Evolutionary conservation across 495 filamentous ascomycete species (phyloP).

Genomic region (Xylaria sp.): DNA sequence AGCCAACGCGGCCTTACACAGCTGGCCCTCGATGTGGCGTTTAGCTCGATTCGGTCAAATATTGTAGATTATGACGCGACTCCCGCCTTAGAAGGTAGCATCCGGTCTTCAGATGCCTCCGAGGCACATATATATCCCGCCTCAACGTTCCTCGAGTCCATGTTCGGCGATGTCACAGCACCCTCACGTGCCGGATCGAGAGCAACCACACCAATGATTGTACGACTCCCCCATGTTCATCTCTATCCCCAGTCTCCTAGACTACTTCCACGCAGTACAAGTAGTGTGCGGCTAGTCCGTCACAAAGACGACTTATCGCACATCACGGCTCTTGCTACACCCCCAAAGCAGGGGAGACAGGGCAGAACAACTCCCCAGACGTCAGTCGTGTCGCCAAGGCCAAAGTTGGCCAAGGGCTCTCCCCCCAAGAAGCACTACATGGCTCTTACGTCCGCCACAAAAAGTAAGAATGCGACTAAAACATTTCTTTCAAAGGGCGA

Average conservation of each 20-base stretch:
- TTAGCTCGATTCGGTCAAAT: conserved; percentile 73
- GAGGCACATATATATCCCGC: conserved; percentile 85
- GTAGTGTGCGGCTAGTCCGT: conserved; percentile 51
- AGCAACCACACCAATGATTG: conserved; percentile 81
- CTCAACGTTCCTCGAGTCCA: conserved; percentile 76
- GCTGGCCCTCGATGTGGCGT: conserved; percentile 87
- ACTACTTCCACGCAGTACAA: conserved; percentile 40
- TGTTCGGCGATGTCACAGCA: conserved; percentile 70
- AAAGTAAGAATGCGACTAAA: conserved; percentile 51
- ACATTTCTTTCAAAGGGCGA: conserved; percentile 49
- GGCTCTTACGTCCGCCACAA: conserved; percentile 48
- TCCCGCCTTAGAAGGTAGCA: conserved; percentile 69
- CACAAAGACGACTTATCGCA: conserved; percentile 37
- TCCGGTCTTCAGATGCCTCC: conserved; percentile 77
- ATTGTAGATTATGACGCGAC: conserved; percentile 68
- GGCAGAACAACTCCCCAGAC: background rate
- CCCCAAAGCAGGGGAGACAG: conserved; percentile 29
- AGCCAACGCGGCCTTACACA: conserved; percentile 89
- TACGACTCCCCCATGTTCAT: conserved; percentile 55
- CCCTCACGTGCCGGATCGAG: conserved; percentile 69
- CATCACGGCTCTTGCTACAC: conserved; percentile 32
- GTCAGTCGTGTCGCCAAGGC: conserved; percentile 34
- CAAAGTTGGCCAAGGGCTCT: conserved; percentile 36
- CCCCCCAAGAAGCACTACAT: conserved; percentile 50
- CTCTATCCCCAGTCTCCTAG: conserved; percentile 40